A percentile compares a stretch with the other conserved stretches of the same genome.
phyloP scores from a whole-genome alignment of 257 asterid genomes.

The Cordia subcordata region DNA sequence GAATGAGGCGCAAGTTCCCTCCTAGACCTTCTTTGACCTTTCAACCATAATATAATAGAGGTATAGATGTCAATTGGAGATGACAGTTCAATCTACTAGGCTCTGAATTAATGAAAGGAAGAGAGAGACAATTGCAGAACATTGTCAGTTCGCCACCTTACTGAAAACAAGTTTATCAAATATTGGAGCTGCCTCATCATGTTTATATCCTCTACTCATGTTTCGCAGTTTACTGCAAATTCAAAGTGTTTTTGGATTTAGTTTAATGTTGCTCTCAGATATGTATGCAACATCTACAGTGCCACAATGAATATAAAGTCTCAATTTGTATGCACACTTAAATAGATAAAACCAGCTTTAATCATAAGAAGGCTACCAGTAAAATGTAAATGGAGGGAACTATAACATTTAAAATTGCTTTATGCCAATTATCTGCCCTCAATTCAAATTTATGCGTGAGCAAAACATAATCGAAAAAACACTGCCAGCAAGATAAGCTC shows the following conservation, averaged over 20 bases:
- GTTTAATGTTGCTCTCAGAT: neutral
- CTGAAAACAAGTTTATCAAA: conserved; percentile 64
- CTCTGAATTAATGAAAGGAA: conserved; percentile 2
- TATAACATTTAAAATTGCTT: too few species aligned
- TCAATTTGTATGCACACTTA: neutral
- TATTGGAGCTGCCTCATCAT: conserved; percentile 65
- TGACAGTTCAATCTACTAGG: too few species aligned
- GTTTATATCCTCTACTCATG: conserved; percentile 70
- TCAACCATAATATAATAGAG: too few species aligned
- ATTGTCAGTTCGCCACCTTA: conserved; percentile 37
- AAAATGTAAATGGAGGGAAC: too few species aligned
- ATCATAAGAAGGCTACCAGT: too few species aligned
- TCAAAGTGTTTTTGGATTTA: neutral
- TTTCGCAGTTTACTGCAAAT: conserved; percentile 59
- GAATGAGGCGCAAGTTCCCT: conserved; percentile 72
- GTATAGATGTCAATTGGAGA: too few species aligned
- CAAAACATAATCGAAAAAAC: too few species aligned
- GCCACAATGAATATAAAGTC: neutral
- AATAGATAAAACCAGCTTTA: too few species aligned
- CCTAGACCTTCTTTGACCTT: conserved; percentile 77
- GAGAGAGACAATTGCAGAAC: neutral
- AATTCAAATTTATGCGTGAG: too few species aligned
- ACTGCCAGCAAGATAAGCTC: too few species aligned
- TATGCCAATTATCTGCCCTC: too few species aligned
- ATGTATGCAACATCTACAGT: neutral